Conservation (phyloP, 78 protist genomes). For the Ministeria vibrans region DNA sequence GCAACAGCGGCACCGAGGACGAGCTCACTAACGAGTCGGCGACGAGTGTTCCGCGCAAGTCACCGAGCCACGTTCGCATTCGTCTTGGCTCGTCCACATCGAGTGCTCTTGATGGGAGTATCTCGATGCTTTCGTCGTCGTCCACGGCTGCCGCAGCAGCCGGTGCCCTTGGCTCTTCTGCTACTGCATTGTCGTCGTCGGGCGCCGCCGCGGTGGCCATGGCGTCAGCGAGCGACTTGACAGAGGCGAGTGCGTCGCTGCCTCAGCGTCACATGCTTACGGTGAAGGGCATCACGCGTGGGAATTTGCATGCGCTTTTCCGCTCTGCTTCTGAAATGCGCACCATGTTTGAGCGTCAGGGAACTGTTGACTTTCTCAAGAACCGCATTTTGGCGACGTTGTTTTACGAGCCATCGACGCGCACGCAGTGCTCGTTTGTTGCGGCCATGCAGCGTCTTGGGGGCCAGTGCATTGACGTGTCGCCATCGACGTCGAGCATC, state of each 20-base stretch:
- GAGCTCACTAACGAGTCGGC: too few relatives aligned
- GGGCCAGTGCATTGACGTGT: slow-evolving; percentile 65
- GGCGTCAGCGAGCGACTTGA: not conserved
- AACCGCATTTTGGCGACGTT: slow-evolving; percentile 43
- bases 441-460: slow-evolving; percentile 90
- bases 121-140: not conserved
- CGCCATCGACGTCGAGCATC: slow-evolving; percentile 31
- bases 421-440: slow-evolving; percentile 79
- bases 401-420: slow-evolving; percentile 86
- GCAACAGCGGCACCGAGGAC: not conserved
- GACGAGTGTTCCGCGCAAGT: too few relatives aligned
- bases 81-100: not conserved
- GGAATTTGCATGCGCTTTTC: slow-evolving; percentile 19
- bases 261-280: not conserved
- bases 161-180: not conserved
- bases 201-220: not conserved
- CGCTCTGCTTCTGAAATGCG: slow-evolving; percentile 15
- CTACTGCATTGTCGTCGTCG: not conserved
- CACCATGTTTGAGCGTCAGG: slow-evolving; percentile 13
- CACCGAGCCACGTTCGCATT: too few relatives aligned
- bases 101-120: not conserved
- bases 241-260: not conserved
- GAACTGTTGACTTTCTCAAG: slow-evolving; percentile 5
- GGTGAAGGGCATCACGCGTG: not conserved
- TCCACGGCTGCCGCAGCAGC: not conserved